Evolutionary conservation across 225 moss, liverwort and hornwort genomes (phyloP), one percentile per base, ranked within the genome.

Genomic region (Sphagnum contortum): DNA sequence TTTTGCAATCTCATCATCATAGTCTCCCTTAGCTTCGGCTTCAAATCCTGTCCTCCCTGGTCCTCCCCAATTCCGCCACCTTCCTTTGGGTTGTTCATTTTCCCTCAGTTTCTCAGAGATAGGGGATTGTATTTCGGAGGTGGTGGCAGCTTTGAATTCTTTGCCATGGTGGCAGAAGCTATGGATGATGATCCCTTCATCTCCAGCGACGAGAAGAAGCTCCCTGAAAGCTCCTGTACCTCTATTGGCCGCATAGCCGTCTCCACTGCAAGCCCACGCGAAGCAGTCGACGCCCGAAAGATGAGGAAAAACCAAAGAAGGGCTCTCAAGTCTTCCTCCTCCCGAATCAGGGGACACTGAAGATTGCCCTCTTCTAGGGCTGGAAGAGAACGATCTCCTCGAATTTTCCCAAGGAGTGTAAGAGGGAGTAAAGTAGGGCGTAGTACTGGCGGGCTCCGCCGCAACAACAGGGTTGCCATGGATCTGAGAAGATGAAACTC

Each of bases 231-330:
- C 70, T 6, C 89, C 87, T 48, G 14, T 52, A 45, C 85, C 69
- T 5, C 79, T 74, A 64, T 84, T 81, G 4, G 81, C 88, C 48
- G 88, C 90, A 63, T 84, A 90, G 50, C 85, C 91, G 68, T 94
- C 94, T 52, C 81, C 81, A 55, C 75, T 74, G 54, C 70, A 78
- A 8, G 80, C 91, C 94, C 94, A 94, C n/a, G 87, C 69, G 49
- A 89, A 79, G 75, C 78, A 84, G 55, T 89, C 75, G 45, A 89
- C 62, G 14, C 72, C 80, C 75, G 73, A 79, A 61, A 94, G 79
- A 13, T 83, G 66, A 66, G 69, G 73, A 76, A 74, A 85, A 50
- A 29, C 29, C 29, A 76, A 76, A 57, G 80, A 68, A 48, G 72
- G 66, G n/a, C 67, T 74, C 64, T 12, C 57, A 12, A 2, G 44